Conservation (phyloP, 208 protist species). For the Porcisia deanei region DNA sequence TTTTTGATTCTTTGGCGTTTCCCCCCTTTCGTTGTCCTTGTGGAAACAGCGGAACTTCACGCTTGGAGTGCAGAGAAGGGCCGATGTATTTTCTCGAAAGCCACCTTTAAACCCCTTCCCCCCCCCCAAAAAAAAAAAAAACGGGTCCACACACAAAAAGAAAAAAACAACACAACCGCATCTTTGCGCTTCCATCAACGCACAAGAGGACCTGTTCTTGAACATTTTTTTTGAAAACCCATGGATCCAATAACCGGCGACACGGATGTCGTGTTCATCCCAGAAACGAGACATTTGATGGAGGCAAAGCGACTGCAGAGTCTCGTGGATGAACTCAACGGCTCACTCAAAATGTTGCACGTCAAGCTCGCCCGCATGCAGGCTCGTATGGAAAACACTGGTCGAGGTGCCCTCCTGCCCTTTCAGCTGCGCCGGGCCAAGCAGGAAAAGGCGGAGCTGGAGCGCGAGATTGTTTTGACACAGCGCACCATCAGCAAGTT, state of each 20-base stretch:
- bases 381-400: constrained; percentile 34
- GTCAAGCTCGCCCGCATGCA: constrained; percentile 50
- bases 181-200: too few relatives aligned
- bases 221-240: too few relatives aligned
- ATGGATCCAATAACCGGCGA: neutral
- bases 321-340: constrained; percentile 54
- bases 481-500: constrained; percentile 52
- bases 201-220: too few relatives aligned
- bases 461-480: constrained; percentile 54
- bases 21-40: too few relatives aligned
- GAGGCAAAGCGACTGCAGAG: constrained; percentile 44
- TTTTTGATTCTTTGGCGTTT: too few relatives aligned
- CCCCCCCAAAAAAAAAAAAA: too few relatives aligned
- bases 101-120: too few relatives aligned
- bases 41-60: too few relatives aligned
- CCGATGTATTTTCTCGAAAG: too few relatives aligned
- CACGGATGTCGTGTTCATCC: constrained; percentile 25
- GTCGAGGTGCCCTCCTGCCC: constrained; percentile 39
- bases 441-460: constrained; percentile 54
- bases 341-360: constrained; percentile 55
- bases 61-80: too few relatives aligned
- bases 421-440: constrained; percentile 61
- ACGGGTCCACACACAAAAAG: too few relatives aligned
- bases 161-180: too few relatives aligned
- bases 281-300: constrained; percentile 44